phyloP scores from a whole-genome alignment of 1,139 yeast genomes.

The Scheffersomyces illinoinensis region DNA sequence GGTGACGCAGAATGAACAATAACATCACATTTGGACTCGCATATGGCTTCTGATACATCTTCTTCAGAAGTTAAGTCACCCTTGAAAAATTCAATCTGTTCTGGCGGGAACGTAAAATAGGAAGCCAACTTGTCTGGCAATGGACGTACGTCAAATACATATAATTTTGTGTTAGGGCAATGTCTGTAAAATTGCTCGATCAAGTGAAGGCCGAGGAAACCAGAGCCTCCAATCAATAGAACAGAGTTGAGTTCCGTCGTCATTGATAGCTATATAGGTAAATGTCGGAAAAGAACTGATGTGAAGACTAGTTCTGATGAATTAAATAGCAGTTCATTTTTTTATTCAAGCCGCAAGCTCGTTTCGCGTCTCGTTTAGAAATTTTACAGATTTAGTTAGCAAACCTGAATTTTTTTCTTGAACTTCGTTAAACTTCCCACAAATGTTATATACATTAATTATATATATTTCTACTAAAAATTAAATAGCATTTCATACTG shows the following conservation, averaged over 20 bases:
- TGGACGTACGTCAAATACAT: slow-evolving; percentile 90
- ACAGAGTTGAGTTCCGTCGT: slow-evolving; percentile 53
- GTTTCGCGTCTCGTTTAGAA: background rate
- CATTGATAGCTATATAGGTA: background rate
- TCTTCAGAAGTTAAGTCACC: slow-evolving; percentile 83
- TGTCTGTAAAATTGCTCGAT: slow-evolving; percentile 77
- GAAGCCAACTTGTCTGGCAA: slow-evolving; percentile 68
- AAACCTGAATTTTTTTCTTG: no score
- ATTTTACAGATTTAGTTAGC: background rate
- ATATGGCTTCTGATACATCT: slow-evolving; percentile 69
- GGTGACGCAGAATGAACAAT: slow-evolving; percentile 98
- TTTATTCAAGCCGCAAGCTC: background rate
- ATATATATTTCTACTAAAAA: slow-evolving; percentile 15
- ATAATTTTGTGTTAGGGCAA: slow-evolving; percentile 70
- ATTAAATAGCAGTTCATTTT: background rate
- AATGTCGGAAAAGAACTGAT: background rate
- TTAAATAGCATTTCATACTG: slow-evolving; percentile 27
- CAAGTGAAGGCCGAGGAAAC: slow-evolving; percentile 90
- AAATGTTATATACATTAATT: background rate
- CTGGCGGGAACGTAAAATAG: slow-evolving; percentile 72
- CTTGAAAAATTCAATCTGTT: slow-evolving; percentile 57
- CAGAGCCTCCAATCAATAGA: slow-evolving; percentile 88
- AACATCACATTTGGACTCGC: slow-evolving; percentile 61
- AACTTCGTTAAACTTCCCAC: background rate
- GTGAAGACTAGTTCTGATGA: no score